Evolutionary conservation across 148 eudicot species (phyloP).

Genomic region (Fagopyrum tataricum): DNA sequence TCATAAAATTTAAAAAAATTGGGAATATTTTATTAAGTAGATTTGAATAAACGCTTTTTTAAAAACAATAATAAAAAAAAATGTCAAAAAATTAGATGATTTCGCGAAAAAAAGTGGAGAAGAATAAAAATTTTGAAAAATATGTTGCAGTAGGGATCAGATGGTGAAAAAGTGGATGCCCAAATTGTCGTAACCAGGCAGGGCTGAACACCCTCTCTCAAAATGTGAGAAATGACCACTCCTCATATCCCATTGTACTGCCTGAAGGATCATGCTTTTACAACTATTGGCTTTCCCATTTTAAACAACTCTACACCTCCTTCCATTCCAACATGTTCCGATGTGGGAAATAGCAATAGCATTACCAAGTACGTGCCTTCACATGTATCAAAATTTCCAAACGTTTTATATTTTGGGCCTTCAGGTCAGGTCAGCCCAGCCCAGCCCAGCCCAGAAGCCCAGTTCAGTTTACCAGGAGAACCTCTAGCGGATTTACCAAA

Average conservation of each 20-base stretch:
- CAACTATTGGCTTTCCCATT: background rate
- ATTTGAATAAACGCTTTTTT: too few relatives aligned
- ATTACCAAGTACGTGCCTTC: background rate
- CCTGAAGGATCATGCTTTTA: slow-evolving; percentile 30
- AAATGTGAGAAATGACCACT: slow-evolving; percentile 30
- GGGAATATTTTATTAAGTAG: too few relatives aligned
- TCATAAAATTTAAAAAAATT: too few relatives aligned
- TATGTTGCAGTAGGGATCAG: slow-evolving; percentile 22
- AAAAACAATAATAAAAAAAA: too few relatives aligned
- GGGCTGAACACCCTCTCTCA: slow-evolving; percentile 30
- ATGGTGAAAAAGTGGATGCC: slow-evolving; percentile 23
- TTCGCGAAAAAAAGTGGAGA: too few relatives aligned
- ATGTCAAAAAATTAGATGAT: too few relatives aligned
- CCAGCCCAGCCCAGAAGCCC: too few relatives aligned
- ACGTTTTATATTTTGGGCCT: background rate
- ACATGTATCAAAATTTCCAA: background rate
- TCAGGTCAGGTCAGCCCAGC: too few relatives aligned
- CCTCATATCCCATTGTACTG: slow-evolving; percentile 32
- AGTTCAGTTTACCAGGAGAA: too few relatives aligned
- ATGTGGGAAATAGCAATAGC: background rate
- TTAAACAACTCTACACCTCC: background rate
- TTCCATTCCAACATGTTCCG: background rate
- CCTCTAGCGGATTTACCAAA: too few relatives aligned
- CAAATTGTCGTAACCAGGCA: slow-evolving; percentile 34
- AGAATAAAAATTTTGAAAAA: too few relatives aligned